Percentiles rank a stretch among this genome's conserved stretches.
These are phyloP conservation scores for Penicillium coffeae DNA, from an alignment of 495 filamentous ascomycete genomes.

Conservation along the genomic window DNA sequence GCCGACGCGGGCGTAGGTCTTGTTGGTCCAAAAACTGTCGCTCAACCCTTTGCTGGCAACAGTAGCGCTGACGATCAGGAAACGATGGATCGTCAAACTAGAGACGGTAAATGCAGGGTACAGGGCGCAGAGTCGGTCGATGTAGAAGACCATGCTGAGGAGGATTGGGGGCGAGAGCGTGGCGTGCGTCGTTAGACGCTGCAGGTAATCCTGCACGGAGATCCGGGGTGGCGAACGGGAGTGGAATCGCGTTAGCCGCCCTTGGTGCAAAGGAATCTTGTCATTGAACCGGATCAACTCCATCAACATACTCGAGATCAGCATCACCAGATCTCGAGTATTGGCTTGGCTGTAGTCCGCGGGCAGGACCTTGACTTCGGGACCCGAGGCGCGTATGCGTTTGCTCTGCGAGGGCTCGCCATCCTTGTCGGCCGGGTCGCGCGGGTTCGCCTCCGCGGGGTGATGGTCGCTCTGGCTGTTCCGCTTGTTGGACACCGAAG, in stretches of 20 bases:
- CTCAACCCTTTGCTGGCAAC: constrained; percentile 95
- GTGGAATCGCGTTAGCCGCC: constrained; percentile 88
- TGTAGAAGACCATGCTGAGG: constrained; percentile 99
- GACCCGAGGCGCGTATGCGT: constrained; percentile 49
- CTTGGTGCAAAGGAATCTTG: constrained; percentile 75
- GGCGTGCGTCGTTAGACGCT: constrained; percentile 88
- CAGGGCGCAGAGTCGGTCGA: constrained; percentile 87
- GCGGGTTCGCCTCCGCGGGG: constrained; percentile 31
- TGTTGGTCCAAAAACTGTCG: constrained; percentile 97
- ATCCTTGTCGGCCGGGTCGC: constrained; percentile 39
- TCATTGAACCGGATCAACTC: constrained; percentile 94
- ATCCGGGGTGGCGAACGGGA: constrained; percentile 93
- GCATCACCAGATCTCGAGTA: constrained; percentile 75
- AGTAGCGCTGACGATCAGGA: constrained; percentile 91
- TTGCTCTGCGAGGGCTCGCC: constrained; percentile 50
- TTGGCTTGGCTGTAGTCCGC: constrained; percentile 72
- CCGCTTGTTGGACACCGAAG: constrained; percentile 40
- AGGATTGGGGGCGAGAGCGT: constrained; percentile 89
- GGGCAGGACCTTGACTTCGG: constrained; percentile 68
- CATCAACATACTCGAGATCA: constrained; percentile 93
- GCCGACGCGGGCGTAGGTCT: constrained; percentile 88
- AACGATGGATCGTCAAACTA: constrained; percentile 92
- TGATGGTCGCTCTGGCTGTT: constrained; percentile 34
- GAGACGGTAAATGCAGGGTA: constrained; percentile 94
- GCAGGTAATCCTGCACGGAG: constrained; percentile 86